phyloP scores from a whole-genome alignment of 2,329 filamentous ascomycete species.

The Epichloe sp. region DNA sequence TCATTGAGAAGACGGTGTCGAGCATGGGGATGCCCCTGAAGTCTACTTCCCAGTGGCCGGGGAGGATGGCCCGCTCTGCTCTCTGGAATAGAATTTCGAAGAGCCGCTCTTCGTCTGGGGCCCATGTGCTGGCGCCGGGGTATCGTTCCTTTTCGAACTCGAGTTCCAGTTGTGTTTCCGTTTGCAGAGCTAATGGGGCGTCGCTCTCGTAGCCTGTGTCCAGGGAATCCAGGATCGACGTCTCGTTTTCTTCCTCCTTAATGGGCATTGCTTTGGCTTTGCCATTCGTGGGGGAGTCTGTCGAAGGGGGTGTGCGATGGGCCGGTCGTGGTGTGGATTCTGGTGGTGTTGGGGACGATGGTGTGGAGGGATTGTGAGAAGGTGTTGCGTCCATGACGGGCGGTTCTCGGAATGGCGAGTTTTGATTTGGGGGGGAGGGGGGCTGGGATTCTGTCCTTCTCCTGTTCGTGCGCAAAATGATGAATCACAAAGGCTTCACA shows the following conservation, averaged over 20 bases:
- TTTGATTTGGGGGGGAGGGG: no score
- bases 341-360: neutral
- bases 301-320: neutral
- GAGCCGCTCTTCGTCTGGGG: conserved; percentile 33
- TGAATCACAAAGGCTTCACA: neutral
- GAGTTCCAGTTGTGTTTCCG: conserved; percentile 19
- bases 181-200: neutral
- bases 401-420: neutral
- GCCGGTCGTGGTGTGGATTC: neutral
- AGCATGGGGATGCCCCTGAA: conserved; percentile 27
- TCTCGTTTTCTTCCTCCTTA: conserved; percentile 3
- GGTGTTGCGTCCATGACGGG: neutral
- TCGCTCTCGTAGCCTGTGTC: conserved; percentile 7
- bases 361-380: neutral
- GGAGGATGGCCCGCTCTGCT: conserved; percentile 27
- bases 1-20: conserved; percentile 22
- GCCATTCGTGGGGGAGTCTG: neutral
- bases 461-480: neutral
- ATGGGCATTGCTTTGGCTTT: neutral
- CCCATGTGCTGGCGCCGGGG: conserved; percentile 34
- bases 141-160: conserved; percentile 29
- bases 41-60: conserved; percentile 26
- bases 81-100: conserved; percentile 29
- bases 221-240: neutral
- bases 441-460: neutral